These are phyloP conservation scores for Fagopyrum tataricum DNA, from an alignment of 148 eudicot species.

Conservation along the genomic window DNA sequence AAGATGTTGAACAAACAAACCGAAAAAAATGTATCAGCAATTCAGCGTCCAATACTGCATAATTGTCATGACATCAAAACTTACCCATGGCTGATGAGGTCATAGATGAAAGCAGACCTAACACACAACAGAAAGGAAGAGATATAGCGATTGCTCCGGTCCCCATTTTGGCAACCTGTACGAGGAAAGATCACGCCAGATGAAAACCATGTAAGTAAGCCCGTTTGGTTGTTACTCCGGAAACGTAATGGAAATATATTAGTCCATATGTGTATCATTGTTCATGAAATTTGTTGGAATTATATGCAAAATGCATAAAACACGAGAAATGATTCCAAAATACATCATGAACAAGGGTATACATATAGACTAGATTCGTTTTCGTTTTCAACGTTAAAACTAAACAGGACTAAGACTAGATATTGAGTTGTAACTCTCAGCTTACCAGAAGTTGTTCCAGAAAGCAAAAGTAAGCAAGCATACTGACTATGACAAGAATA, in stretches of 20 bases:
- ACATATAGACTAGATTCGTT: too few relatives aligned
- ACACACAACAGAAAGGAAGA: conserved; percentile 81
- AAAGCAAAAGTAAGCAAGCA: conserved; percentile 69
- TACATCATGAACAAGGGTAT: too few relatives aligned
- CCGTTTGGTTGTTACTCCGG: background rate
- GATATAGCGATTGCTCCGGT: conserved; percentile 77
- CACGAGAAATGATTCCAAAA: too few relatives aligned
- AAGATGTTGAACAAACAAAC: conserved; percentile 3
- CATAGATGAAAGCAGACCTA: conserved; percentile 80
- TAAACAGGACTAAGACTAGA: too few relatives aligned
- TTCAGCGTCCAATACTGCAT: background rate
- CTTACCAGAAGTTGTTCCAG: conserved; percentile 65
- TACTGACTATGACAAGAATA: conserved; percentile 77
- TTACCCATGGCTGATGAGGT: conserved; percentile 92
- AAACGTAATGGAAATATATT: too few relatives aligned
- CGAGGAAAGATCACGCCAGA: background rate
- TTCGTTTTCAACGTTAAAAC: too few relatives aligned
- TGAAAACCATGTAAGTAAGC: background rate
- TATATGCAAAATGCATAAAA: too few relatives aligned
- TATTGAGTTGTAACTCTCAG: background rate
- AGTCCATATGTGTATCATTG: too few relatives aligned
- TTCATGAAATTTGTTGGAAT: too few relatives aligned
- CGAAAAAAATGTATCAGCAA: background rate
- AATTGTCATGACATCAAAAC: background rate
- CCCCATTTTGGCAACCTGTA: conserved; percentile 70